phyloP scores from a whole-genome alignment of 2,329 filamentous ascomycete genomes.

The Aspergillus hortae region DNA sequence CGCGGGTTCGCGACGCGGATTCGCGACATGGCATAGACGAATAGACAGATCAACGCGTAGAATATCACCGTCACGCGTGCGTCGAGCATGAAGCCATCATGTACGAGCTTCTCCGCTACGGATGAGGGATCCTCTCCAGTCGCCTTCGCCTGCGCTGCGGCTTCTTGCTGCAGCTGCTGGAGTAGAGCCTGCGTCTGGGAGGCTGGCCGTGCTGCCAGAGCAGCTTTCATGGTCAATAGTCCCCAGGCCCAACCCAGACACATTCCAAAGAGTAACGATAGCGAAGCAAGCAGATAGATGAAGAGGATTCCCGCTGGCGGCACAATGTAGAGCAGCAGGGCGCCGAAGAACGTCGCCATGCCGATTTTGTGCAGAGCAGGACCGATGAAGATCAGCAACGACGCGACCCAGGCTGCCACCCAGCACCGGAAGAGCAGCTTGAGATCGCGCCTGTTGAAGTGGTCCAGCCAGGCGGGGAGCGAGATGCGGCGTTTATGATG shows the following conservation, averaged over 20 bases:
- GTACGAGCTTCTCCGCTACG: slow-evolving; percentile 36
- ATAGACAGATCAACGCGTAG: slow-evolving; percentile 38
- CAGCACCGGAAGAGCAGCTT: slow-evolving; percentile 48
- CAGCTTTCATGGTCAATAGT: slow-evolving; percentile 47
- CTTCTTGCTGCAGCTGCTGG: slow-evolving; percentile 30
- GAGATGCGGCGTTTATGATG: slow-evolving; percentile 2
- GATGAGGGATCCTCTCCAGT: slow-evolving; percentile 26
- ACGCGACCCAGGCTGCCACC: slow-evolving; percentile 45
- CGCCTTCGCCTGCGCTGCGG: slow-evolving; percentile 29
- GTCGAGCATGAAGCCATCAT: slow-evolving; percentile 47
- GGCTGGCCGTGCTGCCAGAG: slow-evolving; percentile 40
- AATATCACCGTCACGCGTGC: slow-evolving; percentile 38
- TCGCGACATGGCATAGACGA: slow-evolving; percentile 45
- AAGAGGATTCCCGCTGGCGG: slow-evolving; percentile 46
- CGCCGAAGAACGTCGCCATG: slow-evolving; percentile 45
- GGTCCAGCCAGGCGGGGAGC: slow-evolving; percentile 31
- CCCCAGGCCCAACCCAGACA: slow-evolving; percentile 50
- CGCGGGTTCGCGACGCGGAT: slow-evolving; percentile 44
- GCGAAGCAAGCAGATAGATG: slow-evolving; percentile 40
- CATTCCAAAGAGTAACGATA: slow-evolving; percentile 47
- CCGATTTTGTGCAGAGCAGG: slow-evolving; percentile 42
- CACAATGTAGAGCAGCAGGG: slow-evolving; percentile 42
- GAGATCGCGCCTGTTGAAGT: slow-evolving; percentile 48
- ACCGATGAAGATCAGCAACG: slow-evolving; percentile 47
- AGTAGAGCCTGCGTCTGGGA: slow-evolving; percentile 33